Conservation (phyloP, 495 filamentous ascomycete genomes). For the Aspergillus panamensis region DNA sequence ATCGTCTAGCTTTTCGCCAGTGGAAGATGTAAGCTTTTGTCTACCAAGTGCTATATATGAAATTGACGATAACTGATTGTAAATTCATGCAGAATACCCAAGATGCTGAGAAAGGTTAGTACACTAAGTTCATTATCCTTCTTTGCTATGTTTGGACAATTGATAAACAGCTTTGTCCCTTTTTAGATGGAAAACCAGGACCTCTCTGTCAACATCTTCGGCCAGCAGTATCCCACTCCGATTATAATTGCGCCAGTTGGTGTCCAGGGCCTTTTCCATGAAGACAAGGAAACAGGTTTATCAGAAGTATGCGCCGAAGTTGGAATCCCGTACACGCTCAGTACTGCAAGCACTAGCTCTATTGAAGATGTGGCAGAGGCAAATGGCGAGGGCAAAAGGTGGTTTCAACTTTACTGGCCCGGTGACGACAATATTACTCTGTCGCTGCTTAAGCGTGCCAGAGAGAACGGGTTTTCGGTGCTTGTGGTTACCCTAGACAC, state of each 20-base stretch:
- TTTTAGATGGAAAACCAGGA: slow-evolving; percentile 44
- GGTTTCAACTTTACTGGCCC: slow-evolving; percentile 73
- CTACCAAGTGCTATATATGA: neutral
- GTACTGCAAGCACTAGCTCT: slow-evolving; percentile 51
- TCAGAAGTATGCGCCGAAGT: slow-evolving; percentile 51
- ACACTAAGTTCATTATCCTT: neutral
- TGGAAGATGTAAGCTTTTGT: slow-evolving; percentile 52
- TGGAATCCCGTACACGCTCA: slow-evolving; percentile 54
- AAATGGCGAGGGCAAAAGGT: slow-evolving; percentile 41
- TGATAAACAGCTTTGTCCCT: slow-evolving; percentile 11
- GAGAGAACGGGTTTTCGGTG: slow-evolving; percentile 45
- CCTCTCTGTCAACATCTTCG: slow-evolving; percentile 55
- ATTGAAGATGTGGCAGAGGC: slow-evolving; percentile 53
- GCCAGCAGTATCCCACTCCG: slow-evolving; percentile 48
- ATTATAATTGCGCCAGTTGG: slow-evolving; percentile 58
- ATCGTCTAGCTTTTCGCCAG: slow-evolving; percentile 60
- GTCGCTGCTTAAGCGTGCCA: slow-evolving; percentile 59
- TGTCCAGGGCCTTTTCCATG: slow-evolving; percentile 56
- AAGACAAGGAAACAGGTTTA: slow-evolving; percentile 51
- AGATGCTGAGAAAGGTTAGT: slow-evolving; percentile 40
- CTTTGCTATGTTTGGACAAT: neutral
- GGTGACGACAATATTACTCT: slow-evolving; percentile 55
- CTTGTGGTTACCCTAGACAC: slow-evolving; percentile 46
- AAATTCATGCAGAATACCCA: slow-evolving; percentile 31
- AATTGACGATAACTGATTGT: neutral